Conservation (phyloP, 2,329 filamentous ascomycete genomes). For the Botrytis paeoniae region DNA sequence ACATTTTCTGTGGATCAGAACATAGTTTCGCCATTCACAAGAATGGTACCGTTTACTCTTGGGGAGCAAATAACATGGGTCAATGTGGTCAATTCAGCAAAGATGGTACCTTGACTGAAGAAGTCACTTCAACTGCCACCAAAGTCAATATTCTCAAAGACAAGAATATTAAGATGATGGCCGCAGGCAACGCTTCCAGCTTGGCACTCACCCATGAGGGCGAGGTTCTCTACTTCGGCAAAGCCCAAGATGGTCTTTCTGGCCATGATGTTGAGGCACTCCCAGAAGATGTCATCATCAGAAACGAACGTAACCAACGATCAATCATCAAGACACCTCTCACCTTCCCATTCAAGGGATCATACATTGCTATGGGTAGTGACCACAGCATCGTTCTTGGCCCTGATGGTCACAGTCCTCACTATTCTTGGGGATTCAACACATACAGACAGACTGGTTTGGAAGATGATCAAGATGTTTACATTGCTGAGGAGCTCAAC, state of each 20-base stretch:
- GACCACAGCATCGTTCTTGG: conserved; percentile 73
- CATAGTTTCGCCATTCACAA: conserved; percentile 75
- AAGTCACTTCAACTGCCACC: conserved; percentile 66
- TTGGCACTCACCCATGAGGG: conserved; percentile 55
- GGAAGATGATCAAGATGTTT: conserved; percentile 72
- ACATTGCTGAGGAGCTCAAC: conserved; percentile 73
- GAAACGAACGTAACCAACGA: conserved; percentile 60
- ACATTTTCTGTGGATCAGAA: conserved; percentile 59
- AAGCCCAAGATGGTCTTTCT: conserved; percentile 52
- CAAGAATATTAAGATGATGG: conserved; percentile 51
- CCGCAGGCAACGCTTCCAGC: conserved; percentile 54
- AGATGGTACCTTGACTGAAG: conserved; percentile 62
- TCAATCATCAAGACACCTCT: conserved; percentile 64
- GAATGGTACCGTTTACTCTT: conserved; percentile 69
- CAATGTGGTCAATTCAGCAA: conserved; percentile 62
- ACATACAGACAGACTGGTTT: conserved; percentile 77
- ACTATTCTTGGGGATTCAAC: conserved; percentile 75
- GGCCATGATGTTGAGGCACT: conserved; percentile 56
- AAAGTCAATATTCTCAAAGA: conserved; percentile 59
- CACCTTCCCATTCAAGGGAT: conserved; percentile 53
- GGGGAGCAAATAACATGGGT: conserved; percentile 85
- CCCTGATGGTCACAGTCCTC: conserved; percentile 58
- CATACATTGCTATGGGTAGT: conserved; percentile 60
- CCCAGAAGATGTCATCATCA: conserved; percentile 51
- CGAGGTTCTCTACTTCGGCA: conserved; percentile 61